phyloP scores from a whole-genome alignment of 1,284 basidiomycete species.

The Peniophora sp. region DNA sequence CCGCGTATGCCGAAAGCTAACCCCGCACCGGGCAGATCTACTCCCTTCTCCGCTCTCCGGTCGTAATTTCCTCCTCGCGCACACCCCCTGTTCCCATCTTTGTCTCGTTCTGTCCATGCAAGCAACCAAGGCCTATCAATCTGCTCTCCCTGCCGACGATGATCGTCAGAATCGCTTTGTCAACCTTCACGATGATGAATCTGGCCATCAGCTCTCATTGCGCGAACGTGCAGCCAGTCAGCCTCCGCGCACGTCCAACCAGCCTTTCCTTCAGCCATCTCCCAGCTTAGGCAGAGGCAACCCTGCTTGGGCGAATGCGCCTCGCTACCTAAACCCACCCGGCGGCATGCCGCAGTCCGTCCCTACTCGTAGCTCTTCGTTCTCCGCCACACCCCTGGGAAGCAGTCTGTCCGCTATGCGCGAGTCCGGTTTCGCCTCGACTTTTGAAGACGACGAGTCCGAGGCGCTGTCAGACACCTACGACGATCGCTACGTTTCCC shows the following conservation, averaged over 20 bases:
- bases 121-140: not conserved
- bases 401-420: slow-evolving; percentile 56
- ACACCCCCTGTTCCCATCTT: too few relatives aligned
- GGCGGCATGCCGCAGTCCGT: slow-evolving; percentile 30
- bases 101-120: not conserved
- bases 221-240: slow-evolving; percentile 62
- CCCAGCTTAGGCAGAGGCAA: slow-evolving; percentile 35
- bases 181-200: slow-evolving; percentile 28
- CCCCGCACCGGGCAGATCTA: too few relatives aligned
- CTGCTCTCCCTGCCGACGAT: slow-evolving; percentile 13
- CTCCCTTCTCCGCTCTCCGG: not conserved
- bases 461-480: slow-evolving; percentile 47
- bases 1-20: not conserved
- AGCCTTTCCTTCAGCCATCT: slow-evolving; percentile 42
- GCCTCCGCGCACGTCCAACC: slow-evolving; percentile 47
- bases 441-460: slow-evolving; percentile 69
- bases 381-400: slow-evolving; percentile 41
- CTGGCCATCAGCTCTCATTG: slow-evolving; percentile 19
- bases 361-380: slow-evolving; percentile 58
- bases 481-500: slow-evolving; percentile 42
- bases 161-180: slow-evolving; percentile 53
- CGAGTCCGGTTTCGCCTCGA: slow-evolving; percentile 50
- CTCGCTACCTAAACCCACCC: slow-evolving; percentile 30
- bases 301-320: slow-evolving; percentile 34
- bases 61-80: not conserved